Conservation (phyloP, 2,329 filamentous ascomycete genomes). For the Monosporascus sp. region DNA sequence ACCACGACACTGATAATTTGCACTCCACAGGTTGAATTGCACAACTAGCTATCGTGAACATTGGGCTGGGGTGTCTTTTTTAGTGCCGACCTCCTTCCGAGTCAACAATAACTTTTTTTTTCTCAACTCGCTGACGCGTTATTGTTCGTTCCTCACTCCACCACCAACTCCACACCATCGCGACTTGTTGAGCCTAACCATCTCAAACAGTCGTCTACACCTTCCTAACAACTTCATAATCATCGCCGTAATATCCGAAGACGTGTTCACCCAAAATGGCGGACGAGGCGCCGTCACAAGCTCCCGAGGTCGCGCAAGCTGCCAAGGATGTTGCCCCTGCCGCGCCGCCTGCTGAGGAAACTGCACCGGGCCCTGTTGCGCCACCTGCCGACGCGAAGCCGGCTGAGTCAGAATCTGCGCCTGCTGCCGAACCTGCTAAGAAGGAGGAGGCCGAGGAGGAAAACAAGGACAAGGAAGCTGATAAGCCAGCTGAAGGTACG, state of each 20-base stretch:
- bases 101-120: not conserved
- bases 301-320: constrained; percentile 1
- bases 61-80: not conserved
- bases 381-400: constrained; percentile 20
- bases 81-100: not conserved
- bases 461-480: not conserved
- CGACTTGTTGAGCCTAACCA: not conserved
- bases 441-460: not conserved
- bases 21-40: not conserved
- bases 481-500: not conserved
- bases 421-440: not conserved
- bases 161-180: not conserved
- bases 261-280: constrained; percentile 17
- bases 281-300: constrained; percentile 23
- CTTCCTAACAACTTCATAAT: not conserved
- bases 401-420: constrained; percentile 11
- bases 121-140: not conserved
- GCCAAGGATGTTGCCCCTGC: constrained; percentile 4
- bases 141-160: not conserved
- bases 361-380: not conserved
- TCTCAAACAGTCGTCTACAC: not conserved
- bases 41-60: not conserved
- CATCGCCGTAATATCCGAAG: not conserved
- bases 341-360: constrained; percentile 1
- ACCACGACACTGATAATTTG: not conserved